phyloP scores from a whole-genome alignment of 1,139 yeast genomes.

The Geotrichum candidum region DNA sequence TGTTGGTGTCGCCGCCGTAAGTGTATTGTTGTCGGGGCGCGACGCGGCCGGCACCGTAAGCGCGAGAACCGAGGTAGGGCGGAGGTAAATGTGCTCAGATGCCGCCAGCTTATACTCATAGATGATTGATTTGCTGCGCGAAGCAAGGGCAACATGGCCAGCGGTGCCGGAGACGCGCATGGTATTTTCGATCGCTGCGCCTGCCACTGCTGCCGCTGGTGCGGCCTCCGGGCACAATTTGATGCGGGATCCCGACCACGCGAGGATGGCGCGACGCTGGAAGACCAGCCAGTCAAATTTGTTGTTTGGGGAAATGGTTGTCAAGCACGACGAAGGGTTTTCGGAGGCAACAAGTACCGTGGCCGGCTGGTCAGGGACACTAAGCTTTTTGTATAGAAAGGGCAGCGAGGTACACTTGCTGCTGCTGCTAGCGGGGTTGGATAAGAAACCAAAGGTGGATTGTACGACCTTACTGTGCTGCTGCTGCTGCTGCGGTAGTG shows the following conservation, averaged over 20 bases:
- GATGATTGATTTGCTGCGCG: background rate
- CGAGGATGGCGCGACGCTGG: background rate
- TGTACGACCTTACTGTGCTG: background rate
- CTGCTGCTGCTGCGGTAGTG: background rate
- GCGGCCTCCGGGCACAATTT: background rate
- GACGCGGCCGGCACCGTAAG: slow-evolving; percentile 4
- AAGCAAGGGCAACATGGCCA: slow-evolving; percentile 4
- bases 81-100: slow-evolving; percentile 4
- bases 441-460: background rate
- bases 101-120: slow-evolving; percentile 4
- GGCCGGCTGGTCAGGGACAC: background rate
- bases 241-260: background rate
- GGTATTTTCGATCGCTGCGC: background rate
- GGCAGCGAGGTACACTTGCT: background rate
- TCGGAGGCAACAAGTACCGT: background rate
- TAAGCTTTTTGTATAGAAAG: background rate
- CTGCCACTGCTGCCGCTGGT: background rate
- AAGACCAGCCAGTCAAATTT: background rate
- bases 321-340: background rate
- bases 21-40: background rate
- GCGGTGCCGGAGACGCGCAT: slow-evolving; percentile 6
- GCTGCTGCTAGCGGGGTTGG: background rate
- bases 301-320: background rate
- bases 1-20: background rate
- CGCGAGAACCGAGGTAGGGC: slow-evolving; percentile 6